Conservation (phyloP, 352 stramenopile genomes). For the Phytophthora quininea region DNA sequence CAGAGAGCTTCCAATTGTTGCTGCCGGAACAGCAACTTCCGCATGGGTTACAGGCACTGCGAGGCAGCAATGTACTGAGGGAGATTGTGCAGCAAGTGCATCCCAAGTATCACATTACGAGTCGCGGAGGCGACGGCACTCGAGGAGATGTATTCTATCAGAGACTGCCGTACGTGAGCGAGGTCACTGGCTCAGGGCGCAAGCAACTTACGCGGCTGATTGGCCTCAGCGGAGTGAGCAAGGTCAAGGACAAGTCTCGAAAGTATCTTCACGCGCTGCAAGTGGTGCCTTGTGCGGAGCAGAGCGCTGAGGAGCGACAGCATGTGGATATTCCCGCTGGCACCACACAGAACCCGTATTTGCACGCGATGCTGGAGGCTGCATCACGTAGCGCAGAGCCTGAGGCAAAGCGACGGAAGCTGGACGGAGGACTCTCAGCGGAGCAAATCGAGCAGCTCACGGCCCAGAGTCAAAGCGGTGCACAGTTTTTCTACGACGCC, state of each 20-base stretch:
- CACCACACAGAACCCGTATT: constrained; percentile 78
- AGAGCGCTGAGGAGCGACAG: constrained; percentile 32
- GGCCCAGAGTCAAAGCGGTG: constrained; percentile 38
- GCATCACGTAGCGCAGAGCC: constrained; percentile 25
- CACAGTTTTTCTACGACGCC: constrained; percentile 84
- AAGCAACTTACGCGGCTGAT: constrained; percentile 81
- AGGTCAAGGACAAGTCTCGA: constrained; percentile 70
- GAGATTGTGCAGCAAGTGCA: constrained; percentile 50
- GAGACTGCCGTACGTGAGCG: constrained; percentile 79
- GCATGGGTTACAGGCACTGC: constrained; percentile 42
- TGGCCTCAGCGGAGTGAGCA: constrained; percentile 61
- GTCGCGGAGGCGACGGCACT: constrained; percentile 41
- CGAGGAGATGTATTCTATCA: constrained; percentile 73
- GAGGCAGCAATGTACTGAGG: constrained; percentile 33
- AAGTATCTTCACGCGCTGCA: constrained; percentile 86
- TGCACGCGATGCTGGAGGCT: constrained; percentile 39
- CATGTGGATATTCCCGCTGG: constrained; percentile 69
- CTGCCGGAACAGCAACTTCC: constrained; percentile 67
- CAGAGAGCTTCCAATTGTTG: constrained; percentile 56
- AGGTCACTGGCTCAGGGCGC: constrained; percentile 39
- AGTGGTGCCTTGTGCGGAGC: constrained; percentile 43
- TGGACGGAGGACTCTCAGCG: constrained; percentile 51
- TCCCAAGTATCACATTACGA: constrained; percentile 82
- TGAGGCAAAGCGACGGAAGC: constrained; percentile 49
- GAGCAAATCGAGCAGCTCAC: constrained; percentile 76